Evolutionary conservation across 352 stramenopile species (phyloP).

Genomic region (Halophytophthora batemanensis): DNA sequence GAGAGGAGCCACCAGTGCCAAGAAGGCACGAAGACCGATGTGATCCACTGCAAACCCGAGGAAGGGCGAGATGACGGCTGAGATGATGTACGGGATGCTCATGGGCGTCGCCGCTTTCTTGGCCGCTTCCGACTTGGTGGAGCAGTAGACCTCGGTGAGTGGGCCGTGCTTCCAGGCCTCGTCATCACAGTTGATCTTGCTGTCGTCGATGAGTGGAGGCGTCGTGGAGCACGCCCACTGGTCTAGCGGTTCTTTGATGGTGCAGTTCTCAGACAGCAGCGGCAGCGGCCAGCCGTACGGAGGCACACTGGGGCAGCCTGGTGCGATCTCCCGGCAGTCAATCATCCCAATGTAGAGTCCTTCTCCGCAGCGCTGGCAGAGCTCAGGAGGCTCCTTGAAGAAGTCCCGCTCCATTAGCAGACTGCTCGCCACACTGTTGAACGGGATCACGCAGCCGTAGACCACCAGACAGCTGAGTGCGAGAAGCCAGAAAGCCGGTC

Average conservation of each 20-base stretch:
- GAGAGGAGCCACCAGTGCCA: conserved; percentile 75
- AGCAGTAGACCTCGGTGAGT: conserved; percentile 56
- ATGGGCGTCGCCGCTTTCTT: conserved; percentile 82
- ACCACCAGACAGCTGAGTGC: conserved; percentile 89
- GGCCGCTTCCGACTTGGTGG: conserved; percentile 57
- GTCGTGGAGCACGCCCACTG: conserved; percentile 53
- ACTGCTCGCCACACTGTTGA: conserved; percentile 92
- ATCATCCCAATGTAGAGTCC: conserved; percentile 49
- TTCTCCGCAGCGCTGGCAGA: conserved; percentile 52
- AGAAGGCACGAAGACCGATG: conserved; percentile 77
- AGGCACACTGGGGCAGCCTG: conserved; percentile 56
- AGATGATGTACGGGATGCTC: conserved; percentile 93
- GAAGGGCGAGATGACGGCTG: conserved; percentile 84
- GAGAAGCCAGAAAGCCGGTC: conserved; percentile 87
- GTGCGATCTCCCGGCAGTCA: conserved; percentile 49
- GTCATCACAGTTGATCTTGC: conserved; percentile 77
- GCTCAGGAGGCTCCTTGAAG: conserved; percentile 56
- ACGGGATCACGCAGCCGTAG: conserved; percentile 93
- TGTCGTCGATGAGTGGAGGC: conserved; percentile 60
- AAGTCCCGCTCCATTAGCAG: conserved; percentile 92
- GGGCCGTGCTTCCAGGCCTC: conserved; percentile 66
- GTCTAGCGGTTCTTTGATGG: conserved; percentile 55
- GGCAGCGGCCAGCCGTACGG: conserved; percentile 75
- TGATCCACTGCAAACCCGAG: conserved; percentile 91
- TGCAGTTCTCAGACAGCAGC: conserved; percentile 67